Base-by-base conservation (phyloP, 306 rosid genomes). In the Gleditsia sinensis region DNA sequence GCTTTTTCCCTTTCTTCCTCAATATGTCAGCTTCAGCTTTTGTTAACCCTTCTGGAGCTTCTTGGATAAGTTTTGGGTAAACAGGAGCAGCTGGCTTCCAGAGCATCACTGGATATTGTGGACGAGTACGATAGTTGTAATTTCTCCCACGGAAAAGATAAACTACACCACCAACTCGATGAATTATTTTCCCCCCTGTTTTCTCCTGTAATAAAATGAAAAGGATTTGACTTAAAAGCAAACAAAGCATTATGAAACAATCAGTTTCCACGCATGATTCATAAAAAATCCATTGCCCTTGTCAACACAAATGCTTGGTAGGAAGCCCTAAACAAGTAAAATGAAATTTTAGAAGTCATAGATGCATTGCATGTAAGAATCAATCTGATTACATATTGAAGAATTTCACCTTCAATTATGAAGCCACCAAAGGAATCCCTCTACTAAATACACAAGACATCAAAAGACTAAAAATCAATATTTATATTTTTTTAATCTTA, bases 21-120 rank as follows among this genome's bases (percentile, higher is more conserved):
- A 94, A 77, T 56, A 65, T 79, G 36, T 88, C 89, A 34, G 97
- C 97, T 88, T 91, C 93, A 50, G 67, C 88, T 80, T 84, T 90
- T 0, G 95, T 86, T 86, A 91, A 84, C 56, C 97, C 97, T 68
- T 83, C 98, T 0, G 98, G 97, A 76, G 96, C 93, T 67, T 91
- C 97, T 67, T 88, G 97, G 78, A 94, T 91, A 76, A 94, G 97
- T 82, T 94, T 94, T 25, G 98, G 98, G 78, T 94, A 84, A 67
- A 85, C 86, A 2, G 99, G 99, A 48, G 99, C 84, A 17, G 99
- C 97, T 67, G 99, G 99, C 81, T 92, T 94, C 99, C 99, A 94
- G 61, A 94, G 91, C 99, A 94, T 94, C 81, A 92, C 78, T 10
- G 97, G 99, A 83, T 88, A 94, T 80, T 87, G 96, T 3, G 99